These are phyloP conservation scores for Hypericum androsaemum DNA, from an alignment of 345 rosid species.

Conservation along the genomic window DNA sequence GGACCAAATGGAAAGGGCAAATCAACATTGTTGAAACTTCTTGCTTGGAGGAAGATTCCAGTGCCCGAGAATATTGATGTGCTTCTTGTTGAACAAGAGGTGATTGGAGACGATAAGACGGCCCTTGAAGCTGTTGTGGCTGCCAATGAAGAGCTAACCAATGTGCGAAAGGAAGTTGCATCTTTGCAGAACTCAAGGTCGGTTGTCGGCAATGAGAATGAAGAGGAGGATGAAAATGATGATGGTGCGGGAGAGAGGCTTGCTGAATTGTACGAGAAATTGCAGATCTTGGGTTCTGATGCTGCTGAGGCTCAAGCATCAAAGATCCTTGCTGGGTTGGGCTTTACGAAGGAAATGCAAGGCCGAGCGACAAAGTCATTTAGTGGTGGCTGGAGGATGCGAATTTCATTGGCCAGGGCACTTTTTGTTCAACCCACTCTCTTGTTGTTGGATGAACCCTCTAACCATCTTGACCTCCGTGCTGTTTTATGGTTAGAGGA, in stretches of 20 bases:
- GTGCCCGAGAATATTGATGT: conserved; percentile 93
- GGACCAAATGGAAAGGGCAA: conserved; percentile 98
- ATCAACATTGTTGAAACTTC: conserved; percentile 82
- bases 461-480: conserved; percentile 91
- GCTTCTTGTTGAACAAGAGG: conserved; percentile 90
- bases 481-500: conserved; percentile 96
- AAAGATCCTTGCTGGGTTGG: conserved; percentile 90
- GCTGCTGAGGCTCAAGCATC: conserved; percentile 95
- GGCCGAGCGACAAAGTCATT: conserved; percentile 66
- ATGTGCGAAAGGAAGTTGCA: conserved; percentile 59
- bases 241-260: conserved; percentile 79
- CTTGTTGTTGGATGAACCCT: conserved; percentile 82
- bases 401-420: conserved; percentile 91
- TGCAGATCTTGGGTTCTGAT: conserved; percentile 85
- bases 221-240: conserved; percentile 22
- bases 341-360: conserved; percentile 89
- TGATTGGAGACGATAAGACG: conserved; percentile 74
- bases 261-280: conserved; percentile 67
- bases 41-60: conserved; percentile 97
- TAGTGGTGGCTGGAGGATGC: conserved; percentile 99
- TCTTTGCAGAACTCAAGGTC: conserved; percentile 38
- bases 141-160: conserved; percentile 70
- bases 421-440: conserved; percentile 93
- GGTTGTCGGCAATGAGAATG: conserved; percentile 22
- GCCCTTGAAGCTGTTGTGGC: conserved; percentile 89